phyloP scores from a whole-genome alignment of 1,284 basidiomycete genomes.

The Irpex lacteus region DNA sequence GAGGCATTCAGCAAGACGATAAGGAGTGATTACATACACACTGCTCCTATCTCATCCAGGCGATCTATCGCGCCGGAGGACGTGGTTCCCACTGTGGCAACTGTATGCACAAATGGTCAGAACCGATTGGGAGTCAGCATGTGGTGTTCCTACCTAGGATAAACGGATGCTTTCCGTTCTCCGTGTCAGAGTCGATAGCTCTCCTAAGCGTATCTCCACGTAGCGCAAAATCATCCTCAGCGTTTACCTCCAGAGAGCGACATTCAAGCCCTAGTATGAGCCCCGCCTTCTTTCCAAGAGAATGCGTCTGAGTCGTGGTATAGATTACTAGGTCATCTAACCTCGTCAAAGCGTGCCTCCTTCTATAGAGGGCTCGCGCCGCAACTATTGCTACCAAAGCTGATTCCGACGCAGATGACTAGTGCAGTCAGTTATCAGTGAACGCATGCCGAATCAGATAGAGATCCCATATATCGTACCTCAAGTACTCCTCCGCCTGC shows the following conservation, averaged over 20 bases:
- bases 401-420: conserved; percentile 89
- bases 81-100: conserved; percentile 90
- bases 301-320: conserved; percentile 90
- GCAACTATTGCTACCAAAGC: conserved; percentile 80
- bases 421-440: neutral
- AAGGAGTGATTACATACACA: conserved; percentile 47
- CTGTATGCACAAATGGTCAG: conserved; percentile 34
- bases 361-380: conserved; percentile 63
- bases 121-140: no score
- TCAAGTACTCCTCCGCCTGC: conserved; percentile 85
- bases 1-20: no score
- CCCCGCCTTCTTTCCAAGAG: conserved; percentile 82
- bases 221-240: conserved; percentile 70
- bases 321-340: conserved; percentile 82
- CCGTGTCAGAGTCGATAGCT: conserved; percentile 70
- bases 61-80: conserved; percentile 87
- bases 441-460: no score
- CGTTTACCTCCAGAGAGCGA: conserved; percentile 68
- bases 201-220: conserved; percentile 60
- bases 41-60: conserved; percentile 70
- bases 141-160: conserved; percentile 58
- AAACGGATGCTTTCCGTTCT: conserved; percentile 71
- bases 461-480: conserved; percentile 34
- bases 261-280: conserved; percentile 80
- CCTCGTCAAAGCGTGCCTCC: conserved; percentile 44